Evolutionary conservation across 768 basidiomycete genomes (phyloP), one percentile per base, ranked within the genome.

Genomic region (Kwoniella shandongensis): DNA sequence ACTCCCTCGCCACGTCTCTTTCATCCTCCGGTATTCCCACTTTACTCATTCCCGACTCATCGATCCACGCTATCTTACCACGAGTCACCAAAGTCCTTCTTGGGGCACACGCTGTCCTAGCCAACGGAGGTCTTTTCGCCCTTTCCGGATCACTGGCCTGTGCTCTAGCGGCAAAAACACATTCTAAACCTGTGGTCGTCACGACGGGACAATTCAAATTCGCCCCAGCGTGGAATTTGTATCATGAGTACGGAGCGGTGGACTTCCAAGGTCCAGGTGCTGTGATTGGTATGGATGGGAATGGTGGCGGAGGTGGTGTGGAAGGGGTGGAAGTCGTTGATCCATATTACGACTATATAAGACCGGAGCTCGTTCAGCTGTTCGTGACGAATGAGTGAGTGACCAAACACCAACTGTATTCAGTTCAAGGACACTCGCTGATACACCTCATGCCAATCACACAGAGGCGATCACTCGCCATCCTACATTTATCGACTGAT

Each of bases 301-400:
- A 73, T 32, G 67, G 71, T 8, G 54, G 83, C 81, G 29, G 84
- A 86, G 50, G 80, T 79, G 38, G 86, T 84, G 84, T 88, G 39
- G 88, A 92, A 61, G 88, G 88, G 65, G 90, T 93, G 13, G 91
- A 96, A 65, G 91, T 94, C 8, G 80, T 93, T 42, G 94, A 93
- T 73, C 92, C 93, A n/a, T 91, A 89, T 74, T 98, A 88, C 73
- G 96, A 99, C 78, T 93, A 94, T 77, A 88, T 99, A 38, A 82
- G 85, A 50, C 92, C 92, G 20, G 92, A 97, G 72, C 78, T 97
- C 62, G 84, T 99, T 53, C 88, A 91, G 71, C 88, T 90, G 12
- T 94, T 89, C 76, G 89, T 99, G 67, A 97, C 92, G 12, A 98
- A 99, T 65, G 89, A 97, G 94, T 97, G 76, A 80, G 93, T 77